Percentiles rank a stretch among this genome's conserved stretches.
Evolutionary conservation across 2,329 filamentous ascomycete species (phyloP).

Genomic region (Venturia oleaginea): DNA sequence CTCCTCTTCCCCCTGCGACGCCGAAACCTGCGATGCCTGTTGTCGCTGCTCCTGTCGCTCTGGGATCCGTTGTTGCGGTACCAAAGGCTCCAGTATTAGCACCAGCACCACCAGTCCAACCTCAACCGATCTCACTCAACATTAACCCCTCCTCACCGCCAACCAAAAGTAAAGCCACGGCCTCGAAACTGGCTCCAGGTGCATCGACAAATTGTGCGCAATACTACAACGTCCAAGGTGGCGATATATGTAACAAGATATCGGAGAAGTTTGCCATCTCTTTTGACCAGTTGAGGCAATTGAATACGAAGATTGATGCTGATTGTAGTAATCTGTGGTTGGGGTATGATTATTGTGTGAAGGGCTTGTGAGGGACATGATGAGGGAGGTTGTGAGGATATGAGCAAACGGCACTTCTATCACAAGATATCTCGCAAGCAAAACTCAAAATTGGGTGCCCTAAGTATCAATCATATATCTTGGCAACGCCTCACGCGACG

Average conservation of each 20-base stretch:
- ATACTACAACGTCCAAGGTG: slow-evolving; percentile 25
- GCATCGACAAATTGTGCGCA: slow-evolving; percentile 21
- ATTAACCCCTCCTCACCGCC: neutral
- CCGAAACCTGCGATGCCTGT: slow-evolving; percentile 10
- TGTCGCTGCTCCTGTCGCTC: slow-evolving; percentile 6
- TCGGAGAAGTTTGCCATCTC: slow-evolving; percentile 20
- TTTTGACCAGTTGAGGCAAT: slow-evolving; percentile 21
- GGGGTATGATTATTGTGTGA: slow-evolving; percentile 28
- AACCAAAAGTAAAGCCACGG: neutral
- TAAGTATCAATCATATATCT: too few relatives aligned
- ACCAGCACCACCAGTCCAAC: too few relatives aligned
- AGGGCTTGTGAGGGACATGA: neutral
- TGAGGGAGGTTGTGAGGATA: too few relatives aligned
- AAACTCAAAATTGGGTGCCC: too few relatives aligned
- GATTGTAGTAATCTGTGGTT: slow-evolving; percentile 30
- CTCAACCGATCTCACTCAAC: neutral
- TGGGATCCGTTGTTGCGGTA: neutral
- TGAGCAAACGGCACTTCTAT: too few relatives aligned
- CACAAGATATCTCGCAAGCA: too few relatives aligned
- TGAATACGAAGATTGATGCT: slow-evolving; percentile 25
- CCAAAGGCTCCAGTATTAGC: neutral
- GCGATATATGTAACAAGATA: slow-evolving; percentile 26
- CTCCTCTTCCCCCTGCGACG: slow-evolving; percentile 9
- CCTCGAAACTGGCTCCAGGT: slow-evolving; percentile 12
- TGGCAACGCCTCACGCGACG: too few relatives aligned